Conservation (phyloP, 441 rosid genomes). For the Dalechampia spathulata region DNA sequence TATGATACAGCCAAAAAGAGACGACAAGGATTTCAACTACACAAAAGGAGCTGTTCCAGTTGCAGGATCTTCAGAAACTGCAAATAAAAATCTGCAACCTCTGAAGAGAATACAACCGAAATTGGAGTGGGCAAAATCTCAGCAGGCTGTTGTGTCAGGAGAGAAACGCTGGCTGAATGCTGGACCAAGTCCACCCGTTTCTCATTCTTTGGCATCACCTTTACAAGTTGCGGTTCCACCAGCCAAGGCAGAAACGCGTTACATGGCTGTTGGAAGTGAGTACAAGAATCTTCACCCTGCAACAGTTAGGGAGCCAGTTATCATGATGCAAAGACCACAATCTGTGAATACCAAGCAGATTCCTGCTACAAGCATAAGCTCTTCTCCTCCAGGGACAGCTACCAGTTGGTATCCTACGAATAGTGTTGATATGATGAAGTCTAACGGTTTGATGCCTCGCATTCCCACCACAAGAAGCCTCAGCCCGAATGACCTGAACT, state of each 20-base stretch:
- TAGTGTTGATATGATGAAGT: conserved; percentile 42
- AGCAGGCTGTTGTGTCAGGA: conserved; percentile 31
- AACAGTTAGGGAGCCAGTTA: conserved; percentile 52
- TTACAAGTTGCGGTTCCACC: conserved; percentile 46
- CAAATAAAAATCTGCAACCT: conserved; percentile 42
- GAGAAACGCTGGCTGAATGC: conserved; percentile 59
- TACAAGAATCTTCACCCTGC: conserved; percentile 39
- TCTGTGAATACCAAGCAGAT: conserved; percentile 44
- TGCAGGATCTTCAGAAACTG: conserved; percentile 29
- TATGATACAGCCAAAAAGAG: conserved; percentile 43
- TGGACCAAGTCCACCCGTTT: conserved; percentile 39
- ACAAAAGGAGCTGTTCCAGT: conserved; percentile 33
- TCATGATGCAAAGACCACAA: conserved; percentile 69
- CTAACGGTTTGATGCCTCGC: conserved; percentile 50
- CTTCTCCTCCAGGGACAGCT: conserved; percentile 48
- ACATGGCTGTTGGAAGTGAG: conserved; percentile 42
- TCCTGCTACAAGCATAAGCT: conserved; percentile 38
- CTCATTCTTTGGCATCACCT: conserved; percentile 51
- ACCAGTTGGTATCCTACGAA: conserved; percentile 43
- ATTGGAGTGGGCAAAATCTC: conserved; percentile 67
- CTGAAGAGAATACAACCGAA: conserved; percentile 51
- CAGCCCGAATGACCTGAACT: conserved; percentile 31
- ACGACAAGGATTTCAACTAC: conserved; percentile 60
- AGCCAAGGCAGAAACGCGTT: conserved; percentile 46
- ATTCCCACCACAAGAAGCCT: conserved; percentile 43